Evolutionary conservation across 1,284 basidiomycete genomes (phyloP).

Genomic region (Xerocomus nothofagi): DNA sequence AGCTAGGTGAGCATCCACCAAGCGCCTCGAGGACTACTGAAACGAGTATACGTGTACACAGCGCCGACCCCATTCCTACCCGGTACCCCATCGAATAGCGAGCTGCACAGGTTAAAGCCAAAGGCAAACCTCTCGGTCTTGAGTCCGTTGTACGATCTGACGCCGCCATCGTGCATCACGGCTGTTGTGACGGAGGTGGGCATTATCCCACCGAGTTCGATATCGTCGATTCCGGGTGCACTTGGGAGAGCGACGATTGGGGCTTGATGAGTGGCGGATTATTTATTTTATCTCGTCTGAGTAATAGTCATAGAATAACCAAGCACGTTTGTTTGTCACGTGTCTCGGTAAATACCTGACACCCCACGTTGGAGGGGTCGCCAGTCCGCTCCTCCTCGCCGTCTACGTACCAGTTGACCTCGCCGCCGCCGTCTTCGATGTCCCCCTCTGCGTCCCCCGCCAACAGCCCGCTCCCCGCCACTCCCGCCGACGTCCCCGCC

Average conservation of each 20-base stretch:
- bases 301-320: no score
- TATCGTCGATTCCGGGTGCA: conserved; percentile 76
- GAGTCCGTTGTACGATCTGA: conserved; percentile 89
- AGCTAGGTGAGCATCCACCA: conserved; percentile 63
- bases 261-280: conserved; percentile 15
- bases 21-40: conserved; percentile 8
- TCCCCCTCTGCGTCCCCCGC: conserved; percentile 19
- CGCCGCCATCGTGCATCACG: conserved; percentile 86
- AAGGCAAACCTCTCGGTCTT: conserved; percentile 66
- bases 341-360: conserved; percentile 21
- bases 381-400: background rate
- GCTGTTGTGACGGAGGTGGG: conserved; percentile 97
- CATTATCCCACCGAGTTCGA: conserved; percentile 84
- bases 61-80: conserved; percentile 30
- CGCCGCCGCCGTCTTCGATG: conserved; percentile 23
- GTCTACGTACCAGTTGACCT: conserved; percentile 7
- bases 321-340: conserved; percentile 26
- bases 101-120: conserved; percentile 10
- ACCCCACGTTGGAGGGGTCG: conserved; percentile 9
- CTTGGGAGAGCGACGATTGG: conserved; percentile 45
- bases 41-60: background rate
- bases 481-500: conserved; percentile 40
- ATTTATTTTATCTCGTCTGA: conserved; percentile 13
- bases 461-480: conserved; percentile 22
- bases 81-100: conserved; percentile 24